Base-by-base conservation (phyloP, 768 basidiomycete species). In the Naematelia encephala region DNA sequence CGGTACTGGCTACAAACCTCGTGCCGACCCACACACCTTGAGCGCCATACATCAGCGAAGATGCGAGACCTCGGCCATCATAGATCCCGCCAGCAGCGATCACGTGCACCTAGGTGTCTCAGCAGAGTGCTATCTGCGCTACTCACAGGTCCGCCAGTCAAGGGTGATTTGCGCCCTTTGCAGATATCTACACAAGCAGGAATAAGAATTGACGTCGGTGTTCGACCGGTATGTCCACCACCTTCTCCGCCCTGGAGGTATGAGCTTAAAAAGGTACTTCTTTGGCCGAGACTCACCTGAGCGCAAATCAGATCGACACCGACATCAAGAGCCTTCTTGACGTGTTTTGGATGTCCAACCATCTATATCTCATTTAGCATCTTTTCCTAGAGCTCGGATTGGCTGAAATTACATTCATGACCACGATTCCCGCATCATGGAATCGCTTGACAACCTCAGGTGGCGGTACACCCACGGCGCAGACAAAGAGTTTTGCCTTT, bases 231-330 rank as follows among this genome's bases (percentile, higher is more conserved):
- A 80, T 91, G 90, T 13, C 89, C 89, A 54, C 91, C 90, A 34
- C 89, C 92, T 78, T 96, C 92, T 23, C 90, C 89, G 1, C 87
- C 91, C 78, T 94, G 60, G 4, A 13, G n/a, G 25, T 59, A 26
- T 49, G 49, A 48, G 21, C 12, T 4, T 3, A 8, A 21, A 10
- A 48, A 21, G n/a, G 19, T 21, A 48, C 42, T n/a, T 12, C n/a
- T 43, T n/a, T 12, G 12, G 12, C 42, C 42, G 22, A 2, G 21
- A 49, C 64, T 48, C 28, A 73, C 72, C 56, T 75, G 91, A 2
- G 91, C 91, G 69, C 92, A 96, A 73, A 97, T 93, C 60, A 97
- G 80, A 70, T 97, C 92, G 28, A 90, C 88, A 30, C 92, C 93
- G 30, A 82, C 86, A 2, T 82, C 88, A 28, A 94, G 60, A 21